phyloP scores from a whole-genome alignment of 345 rosid species.

The Euphorbia peplus region DNA sequence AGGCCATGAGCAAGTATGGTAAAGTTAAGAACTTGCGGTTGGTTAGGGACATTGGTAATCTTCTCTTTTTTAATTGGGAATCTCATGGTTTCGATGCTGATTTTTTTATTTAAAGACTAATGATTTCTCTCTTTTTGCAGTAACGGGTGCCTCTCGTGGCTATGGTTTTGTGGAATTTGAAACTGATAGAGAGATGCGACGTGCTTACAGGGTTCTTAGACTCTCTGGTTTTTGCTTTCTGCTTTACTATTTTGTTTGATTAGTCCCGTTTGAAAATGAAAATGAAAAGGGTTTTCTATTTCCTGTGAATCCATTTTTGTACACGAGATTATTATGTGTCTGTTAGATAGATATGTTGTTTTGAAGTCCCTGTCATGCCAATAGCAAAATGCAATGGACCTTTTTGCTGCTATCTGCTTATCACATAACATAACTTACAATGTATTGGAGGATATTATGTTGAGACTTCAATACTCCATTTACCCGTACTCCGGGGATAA shows the following conservation, averaged over 20 bases:
- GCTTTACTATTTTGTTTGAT: background rate
- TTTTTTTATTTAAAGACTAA: background rate
- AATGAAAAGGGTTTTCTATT: too few relatives aligned
- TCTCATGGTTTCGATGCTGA: background rate
- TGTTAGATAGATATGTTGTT: background rate
- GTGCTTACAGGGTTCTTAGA: conserved; percentile 65
- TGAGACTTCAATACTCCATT: background rate
- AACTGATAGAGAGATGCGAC: conserved; percentile 79
- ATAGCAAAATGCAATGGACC: background rate
- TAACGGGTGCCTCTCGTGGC: conserved; percentile 87
- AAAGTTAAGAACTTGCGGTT: conserved; percentile 74
- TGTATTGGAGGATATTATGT: background rate
- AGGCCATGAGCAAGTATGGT: conserved; percentile 90
- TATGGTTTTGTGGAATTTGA: conserved; percentile 86
- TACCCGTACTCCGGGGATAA: background rate
- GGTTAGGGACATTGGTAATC: conserved; percentile 83
- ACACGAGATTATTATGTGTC: background rate
- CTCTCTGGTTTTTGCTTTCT: background rate
- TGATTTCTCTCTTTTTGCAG: conserved; percentile 31
- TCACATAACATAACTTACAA: background rate
- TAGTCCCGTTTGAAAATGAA: too few relatives aligned
- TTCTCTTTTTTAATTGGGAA: background rate
- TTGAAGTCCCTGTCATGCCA: background rate
- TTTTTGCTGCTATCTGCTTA: background rate
- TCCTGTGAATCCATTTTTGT: background rate